phyloP scores from a whole-genome alignment of 2,329 filamentous ascomycete genomes.

The Colletotrichum sp. region DNA sequence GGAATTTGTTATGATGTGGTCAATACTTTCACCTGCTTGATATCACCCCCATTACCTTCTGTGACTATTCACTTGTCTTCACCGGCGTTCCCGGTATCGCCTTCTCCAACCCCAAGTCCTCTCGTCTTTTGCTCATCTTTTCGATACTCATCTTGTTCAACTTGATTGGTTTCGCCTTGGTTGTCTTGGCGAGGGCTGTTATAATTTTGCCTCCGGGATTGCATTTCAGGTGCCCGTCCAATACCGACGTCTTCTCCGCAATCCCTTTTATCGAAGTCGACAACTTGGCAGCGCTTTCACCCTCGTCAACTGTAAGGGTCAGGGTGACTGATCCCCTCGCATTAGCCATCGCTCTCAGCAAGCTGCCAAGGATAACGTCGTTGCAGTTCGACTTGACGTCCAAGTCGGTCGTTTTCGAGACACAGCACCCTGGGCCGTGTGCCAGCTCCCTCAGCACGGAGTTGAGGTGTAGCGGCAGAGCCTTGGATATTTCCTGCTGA shows the following conservation, averaged over 20 bases:
- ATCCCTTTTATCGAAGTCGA: background rate
- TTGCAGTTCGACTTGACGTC: background rate
- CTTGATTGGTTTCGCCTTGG: background rate
- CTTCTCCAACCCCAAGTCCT: background rate
- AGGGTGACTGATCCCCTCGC: background rate
- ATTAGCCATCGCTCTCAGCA: background rate
- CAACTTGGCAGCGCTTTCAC: background rate
- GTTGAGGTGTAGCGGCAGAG: background rate
- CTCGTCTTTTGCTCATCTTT: background rate
- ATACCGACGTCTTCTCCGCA: background rate
- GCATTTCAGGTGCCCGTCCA: background rate
- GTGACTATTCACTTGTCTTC: background rate
- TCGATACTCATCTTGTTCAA: background rate
- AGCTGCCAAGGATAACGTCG: background rate
- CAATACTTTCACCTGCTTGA: background rate
- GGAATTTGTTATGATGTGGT: no score
- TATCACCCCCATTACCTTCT: background rate
- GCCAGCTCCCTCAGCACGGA: background rate
- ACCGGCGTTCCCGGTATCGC: background rate
- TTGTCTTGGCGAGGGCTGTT: fast-evolving
- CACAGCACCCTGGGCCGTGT: background rate
- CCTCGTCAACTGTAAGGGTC: background rate
- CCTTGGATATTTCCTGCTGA: background rate
- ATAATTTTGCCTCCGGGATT: background rate
- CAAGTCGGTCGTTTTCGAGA: background rate